Evolutionary conservation across 1,139 yeast genomes (phyloP).

Genomic region (Geotrichum australiense): DNA sequence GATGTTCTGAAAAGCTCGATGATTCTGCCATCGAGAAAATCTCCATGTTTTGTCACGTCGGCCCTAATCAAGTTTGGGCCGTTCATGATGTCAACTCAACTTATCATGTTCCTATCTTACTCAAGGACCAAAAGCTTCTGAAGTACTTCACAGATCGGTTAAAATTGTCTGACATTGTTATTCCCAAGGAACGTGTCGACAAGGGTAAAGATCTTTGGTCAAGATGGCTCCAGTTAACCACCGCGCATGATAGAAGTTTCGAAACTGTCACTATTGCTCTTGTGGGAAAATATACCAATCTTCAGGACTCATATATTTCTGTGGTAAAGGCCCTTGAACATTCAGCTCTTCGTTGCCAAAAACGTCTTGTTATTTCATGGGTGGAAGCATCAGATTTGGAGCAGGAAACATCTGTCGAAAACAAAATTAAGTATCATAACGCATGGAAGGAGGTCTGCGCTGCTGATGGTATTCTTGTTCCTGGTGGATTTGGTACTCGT

Average conservation of each 20-base stretch:
- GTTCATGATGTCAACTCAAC: constrained; percentile 97
- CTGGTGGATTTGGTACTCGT: constrained; percentile 97
- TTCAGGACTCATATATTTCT: constrained; percentile 90
- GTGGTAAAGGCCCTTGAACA: constrained; percentile 95
- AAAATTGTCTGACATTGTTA: constrained; percentile 45
- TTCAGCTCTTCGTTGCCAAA: constrained; percentile 81
- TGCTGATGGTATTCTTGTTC: constrained; percentile 95
- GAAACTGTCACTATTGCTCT: constrained; percentile 90
- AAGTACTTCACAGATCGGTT: constrained; percentile 66
- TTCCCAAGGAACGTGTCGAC: constrained; percentile 48
- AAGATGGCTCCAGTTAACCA: constrained; percentile 77
- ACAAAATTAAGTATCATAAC: constrained; percentile 77
- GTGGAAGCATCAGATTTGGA: constrained; percentile 92
- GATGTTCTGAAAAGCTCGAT: constrained; percentile 83
- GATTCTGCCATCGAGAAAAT: constrained; percentile 83
- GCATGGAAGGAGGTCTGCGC: constrained; percentile 94
- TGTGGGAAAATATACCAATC: constrained; percentile 94
- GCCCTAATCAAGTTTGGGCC: constrained; percentile 93
- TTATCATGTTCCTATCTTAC: constrained; percentile 89
- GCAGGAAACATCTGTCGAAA: constrained; percentile 52
- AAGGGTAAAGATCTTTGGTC: constrained; percentile 64
- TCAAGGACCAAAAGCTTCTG: constrained; percentile 81
- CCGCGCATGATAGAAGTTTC: constrained; percentile 69
- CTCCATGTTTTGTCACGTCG: constrained; percentile 99
- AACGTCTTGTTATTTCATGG: constrained; percentile 86